Base-by-base conservation (phyloP, 805 yeast genomes). In the Candida sonorensis region DNA sequence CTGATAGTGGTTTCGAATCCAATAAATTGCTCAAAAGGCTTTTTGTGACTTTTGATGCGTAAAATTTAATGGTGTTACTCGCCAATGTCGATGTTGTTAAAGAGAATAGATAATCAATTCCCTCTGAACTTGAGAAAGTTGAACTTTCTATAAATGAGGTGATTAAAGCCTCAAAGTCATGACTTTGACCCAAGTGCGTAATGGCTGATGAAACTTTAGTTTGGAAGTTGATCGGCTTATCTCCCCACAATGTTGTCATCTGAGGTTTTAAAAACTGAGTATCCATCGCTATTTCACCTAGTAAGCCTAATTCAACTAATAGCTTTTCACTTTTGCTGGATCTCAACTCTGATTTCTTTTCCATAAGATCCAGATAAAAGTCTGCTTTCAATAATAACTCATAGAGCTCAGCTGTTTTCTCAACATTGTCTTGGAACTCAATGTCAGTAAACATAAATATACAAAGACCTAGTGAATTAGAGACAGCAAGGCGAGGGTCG, bases 201-300 rank as follows among this genome's bases (percentile, higher is more conserved):
- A 40, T 11, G n/a, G 26, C 17, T 5, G 30, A 16, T 2, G 19
- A 18, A 5, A 17, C 10, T 7, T 19, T 29, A 17, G 14, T 15
- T 16, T 46, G 48, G 15, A 46, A 35, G 4, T 31, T 29, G 13
- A 40, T 18, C 4, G 40, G 16, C 13, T 27, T 27, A 3, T 35
- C 28, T 27, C 42, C 46, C 6, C 30, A 11, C 8, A 34, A 27
- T 2, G 36, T n/a, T n/a, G 26, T 29, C 11, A 17, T n/a, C n/a
- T n/a, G n/a, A 8, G 27, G 17, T 7, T 13, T 17, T 23, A 65
- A 38, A 34, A 58, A 63, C 19, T 56, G 56, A 37, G 48, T 61
- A 38, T 71, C 75, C 11, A 43, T 37, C 0, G 59, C 55, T 3
- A 65, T 36, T 36, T 67, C 70, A 6, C 56, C 45, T 4, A 60